Conservation (phyloP, 495 filamentous ascomycete genomes). For the Cudoniella acicularis region DNA sequence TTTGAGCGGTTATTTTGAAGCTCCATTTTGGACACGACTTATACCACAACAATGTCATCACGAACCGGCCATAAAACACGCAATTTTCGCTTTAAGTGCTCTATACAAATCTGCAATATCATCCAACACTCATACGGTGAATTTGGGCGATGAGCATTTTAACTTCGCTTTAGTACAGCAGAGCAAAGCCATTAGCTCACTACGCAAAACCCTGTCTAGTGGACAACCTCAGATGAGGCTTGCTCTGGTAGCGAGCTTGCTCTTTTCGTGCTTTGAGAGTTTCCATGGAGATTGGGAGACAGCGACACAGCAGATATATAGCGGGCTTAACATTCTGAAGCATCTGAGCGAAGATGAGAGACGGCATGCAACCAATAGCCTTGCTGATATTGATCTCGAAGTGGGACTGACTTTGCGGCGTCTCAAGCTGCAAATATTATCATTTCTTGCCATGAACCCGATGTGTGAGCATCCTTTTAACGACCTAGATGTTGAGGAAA, state of each 20-base stretch:
- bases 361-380: conserved; percentile 6
- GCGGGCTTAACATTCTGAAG: conserved; percentile 22
- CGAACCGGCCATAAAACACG: conserved; percentile 58
- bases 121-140: conserved; percentile 7
- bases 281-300: conserved; percentile 19
- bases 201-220: conserved; percentile 14
- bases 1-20: conserved; percentile 56
- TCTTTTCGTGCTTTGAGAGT: conserved; percentile 22
- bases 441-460: conserved; percentile 21
- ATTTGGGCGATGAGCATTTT: conserved; percentile 17
- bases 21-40: conserved; percentile 54
- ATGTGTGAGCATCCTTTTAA: conserved; percentile 14
- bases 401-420: conserved; percentile 11
- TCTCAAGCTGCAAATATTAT: conserved; percentile 16
- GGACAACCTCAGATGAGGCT: conserved; percentile 12
- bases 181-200: conserved; percentile 14
- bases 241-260: conserved; percentile 17
- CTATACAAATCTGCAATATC: conserved; percentile 27
- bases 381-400: conserved; percentile 15
- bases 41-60: conserved; percentile 56
- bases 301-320: conserved; percentile 14
- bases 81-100: conserved; percentile 58
- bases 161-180: conserved; percentile 20
- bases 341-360: conserved; percentile 5
- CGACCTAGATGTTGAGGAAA: conserved; percentile 12